Base-by-base conservation (phyloP, 31 red algal genomes). In the Porphyra umbilicalis region DNA sequence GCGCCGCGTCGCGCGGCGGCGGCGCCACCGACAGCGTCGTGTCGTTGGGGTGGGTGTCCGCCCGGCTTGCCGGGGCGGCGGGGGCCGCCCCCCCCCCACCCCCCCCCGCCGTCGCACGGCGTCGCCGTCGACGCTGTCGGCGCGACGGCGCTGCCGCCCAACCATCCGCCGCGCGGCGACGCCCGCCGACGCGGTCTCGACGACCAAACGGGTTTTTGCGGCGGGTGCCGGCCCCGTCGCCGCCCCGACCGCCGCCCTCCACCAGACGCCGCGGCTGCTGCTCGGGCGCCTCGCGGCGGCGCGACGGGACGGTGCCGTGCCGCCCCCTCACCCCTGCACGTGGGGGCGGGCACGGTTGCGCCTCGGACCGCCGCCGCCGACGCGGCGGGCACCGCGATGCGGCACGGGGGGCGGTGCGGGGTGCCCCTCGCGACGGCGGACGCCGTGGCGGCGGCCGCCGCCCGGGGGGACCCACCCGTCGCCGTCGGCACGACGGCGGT, bases 121-220 rank as follows among this genome's bases (percentile, higher is more conserved):
- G n/a, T n/a, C n/a, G n/a, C n/a, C n/a, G n/a, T 99, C 36, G 68
- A 89, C 15, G 77, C 33, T 5, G 39, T 81, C 1, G 97, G 97
- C 30, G 35, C 10, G 0, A 91, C 88, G 34, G 94, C 97, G 7
- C 89, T 99, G 33, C 97, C 97, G 25, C 93, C 94, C 20, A 96
- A 99, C n/a, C 77, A 90, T 99, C 57, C 83, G 86, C 30, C 84
- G 97, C 25, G 36, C 39, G 18, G 86, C 83, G 10, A 83, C 81
- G 25, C 31, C 75, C 20, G 78, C 31, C n/a, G 97, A 99, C 77
- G 36, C 42, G 68, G 29, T 36, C n/a, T n/a, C 34, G 67, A 71
- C 4, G 96, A 96, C 79, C 94, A 99, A 83, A 99, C 97, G 5
- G n/a, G 97, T 99, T n/a, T 99, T 94, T 82, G 97, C 94, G 74